Percentiles rank a stretch among this genome's conserved stretches.
phyloP scores from a whole-genome alignment of 768 basidiomycete genomes.

The Daedaleopsis nitida region DNA sequence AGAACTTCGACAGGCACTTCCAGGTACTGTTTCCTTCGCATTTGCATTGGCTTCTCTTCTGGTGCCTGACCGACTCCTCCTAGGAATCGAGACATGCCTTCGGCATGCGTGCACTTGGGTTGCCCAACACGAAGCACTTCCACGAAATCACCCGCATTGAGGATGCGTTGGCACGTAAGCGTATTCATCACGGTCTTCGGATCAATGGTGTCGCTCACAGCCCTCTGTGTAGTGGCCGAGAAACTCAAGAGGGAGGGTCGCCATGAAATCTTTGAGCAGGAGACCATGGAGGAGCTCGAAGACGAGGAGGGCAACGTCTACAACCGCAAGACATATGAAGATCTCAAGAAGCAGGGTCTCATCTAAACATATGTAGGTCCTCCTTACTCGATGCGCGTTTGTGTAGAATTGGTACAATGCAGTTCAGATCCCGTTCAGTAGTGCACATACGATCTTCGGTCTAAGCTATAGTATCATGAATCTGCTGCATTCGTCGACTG shows the following conservation, averaged over 20 bases:
- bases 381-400: conserved; percentile 4
- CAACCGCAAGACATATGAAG: conserved; percentile 96
- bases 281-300: conserved; percentile 97
- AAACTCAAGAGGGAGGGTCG: conserved; percentile 97
- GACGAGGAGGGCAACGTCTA: conserved; percentile 99
- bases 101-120: conserved; percentile 94
- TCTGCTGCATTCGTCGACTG: conserved; percentile 10
- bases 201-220: not conserved
- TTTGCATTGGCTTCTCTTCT: not conserved
- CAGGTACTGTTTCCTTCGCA: conserved; percentile 50
- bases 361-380: conserved; percentile 44
- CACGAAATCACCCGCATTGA: conserved; percentile 98
- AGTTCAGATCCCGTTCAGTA: conserved; percentile 2
- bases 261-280: conserved; percentile 89
- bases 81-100: conserved; percentile 96
- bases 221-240: conserved; percentile 74
- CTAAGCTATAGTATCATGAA: conserved; percentile 1
- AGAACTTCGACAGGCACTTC: conserved; percentile 97
- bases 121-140: conserved; percentile 99
- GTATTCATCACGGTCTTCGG: not conserved
- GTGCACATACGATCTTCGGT: conserved; percentile 6
- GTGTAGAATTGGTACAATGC: not conserved
- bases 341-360: conserved; percentile 93
- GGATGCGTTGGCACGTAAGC: conserved; percentile 91
- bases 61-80: not conserved